A percentile compares a stretch with the other conserved stretches of the same genome.
Conservation (phyloP, 805 yeast species). For the Torulaspora franciscae region DNA sequence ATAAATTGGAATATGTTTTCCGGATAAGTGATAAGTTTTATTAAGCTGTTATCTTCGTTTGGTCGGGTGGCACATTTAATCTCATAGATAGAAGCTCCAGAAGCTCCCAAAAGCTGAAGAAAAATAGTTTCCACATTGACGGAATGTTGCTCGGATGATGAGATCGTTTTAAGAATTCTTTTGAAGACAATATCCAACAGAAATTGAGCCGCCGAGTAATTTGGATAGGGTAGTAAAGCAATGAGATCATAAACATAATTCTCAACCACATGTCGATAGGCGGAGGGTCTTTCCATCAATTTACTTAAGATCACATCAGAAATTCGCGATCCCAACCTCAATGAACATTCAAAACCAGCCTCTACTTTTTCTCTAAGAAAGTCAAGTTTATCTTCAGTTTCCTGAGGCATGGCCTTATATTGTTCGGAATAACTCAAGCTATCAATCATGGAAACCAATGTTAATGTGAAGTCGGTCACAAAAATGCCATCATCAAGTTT, state of each 20-base stretch:
- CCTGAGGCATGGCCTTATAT: neutral
- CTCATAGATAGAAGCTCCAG: slow-evolving; percentile 48
- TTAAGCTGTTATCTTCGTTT: slow-evolving; percentile 20
- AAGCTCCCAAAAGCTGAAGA: slow-evolving; percentile 56
- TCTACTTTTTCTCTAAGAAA: slow-evolving; percentile 1
- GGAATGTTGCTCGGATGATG: slow-evolving; percentile 36
- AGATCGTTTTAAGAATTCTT: slow-evolving; percentile 40
- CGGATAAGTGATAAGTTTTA: slow-evolving; percentile 26
- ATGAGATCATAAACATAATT: slow-evolving; percentile 54
- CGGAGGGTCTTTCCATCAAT: slow-evolving; percentile 28
- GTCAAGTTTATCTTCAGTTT: neutral
- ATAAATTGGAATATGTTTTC: slow-evolving; percentile 18
- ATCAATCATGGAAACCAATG: slow-evolving; percentile 28
- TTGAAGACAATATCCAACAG: slow-evolving; percentile 45
- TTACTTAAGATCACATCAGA: slow-evolving; percentile 23
- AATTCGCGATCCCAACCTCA: slow-evolving; percentile 22
- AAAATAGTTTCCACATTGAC: slow-evolving; percentile 46
- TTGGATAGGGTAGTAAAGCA: slow-evolving; percentile 46
- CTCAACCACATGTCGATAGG: slow-evolving; percentile 43
- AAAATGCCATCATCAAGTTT: slow-evolving; percentile 15
- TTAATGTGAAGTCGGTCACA: slow-evolving; percentile 30
- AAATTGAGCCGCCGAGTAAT: slow-evolving; percentile 57
- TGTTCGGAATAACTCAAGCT: slow-evolving; percentile 19
- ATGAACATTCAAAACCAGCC: slow-evolving; percentile 1
- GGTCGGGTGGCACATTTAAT: slow-evolving; percentile 19